These are phyloP conservation scores for Ophiobolus disseminans DNA, from an alignment of 2,329 filamentous ascomycete species.

Conservation along the genomic window DNA sequence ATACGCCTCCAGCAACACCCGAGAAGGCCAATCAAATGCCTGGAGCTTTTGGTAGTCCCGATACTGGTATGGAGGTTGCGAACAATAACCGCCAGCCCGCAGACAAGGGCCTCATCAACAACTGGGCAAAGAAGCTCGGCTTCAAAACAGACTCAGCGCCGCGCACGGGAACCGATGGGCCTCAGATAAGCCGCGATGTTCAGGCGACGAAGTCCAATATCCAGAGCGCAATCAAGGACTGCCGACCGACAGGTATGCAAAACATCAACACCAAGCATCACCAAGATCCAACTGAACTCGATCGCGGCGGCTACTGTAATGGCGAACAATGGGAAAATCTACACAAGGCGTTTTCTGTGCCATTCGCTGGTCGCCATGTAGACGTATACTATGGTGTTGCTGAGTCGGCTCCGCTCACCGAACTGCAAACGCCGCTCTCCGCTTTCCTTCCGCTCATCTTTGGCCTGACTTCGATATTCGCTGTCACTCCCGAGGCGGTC, in stretches of 20 bases:
- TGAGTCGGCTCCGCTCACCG: conserved; percentile 34
- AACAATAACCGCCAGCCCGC: conserved; percentile 29
- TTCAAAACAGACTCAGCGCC: conserved; percentile 38
- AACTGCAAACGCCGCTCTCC: conserved; percentile 34
- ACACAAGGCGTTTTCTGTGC: conserved; percentile 45
- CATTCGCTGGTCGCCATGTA: conserved; percentile 42
- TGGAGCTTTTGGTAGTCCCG: conserved; percentile 47
- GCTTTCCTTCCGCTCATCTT: conserved; percentile 46
- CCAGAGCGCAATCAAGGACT: conserved; percentile 47
- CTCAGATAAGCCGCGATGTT: conserved; percentile 45
- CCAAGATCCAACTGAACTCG: conserved; percentile 47
- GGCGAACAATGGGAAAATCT: conserved; percentile 48
- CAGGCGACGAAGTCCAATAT: conserved; percentile 46
- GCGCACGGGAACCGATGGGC: conserved; percentile 33
- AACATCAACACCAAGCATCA: conserved; percentile 45
- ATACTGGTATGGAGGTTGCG: conserved; percentile 37
- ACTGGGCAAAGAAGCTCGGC: conserved; percentile 48
- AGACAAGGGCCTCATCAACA: conserved; percentile 41
- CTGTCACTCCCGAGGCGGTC: conserved; percentile 70
- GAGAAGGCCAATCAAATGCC: conserved; percentile 44
- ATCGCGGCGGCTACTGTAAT: conserved; percentile 48
- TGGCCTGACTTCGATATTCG: conserved; percentile 61
- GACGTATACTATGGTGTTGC: conserved; percentile 46
- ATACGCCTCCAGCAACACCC: conserved; percentile 31
- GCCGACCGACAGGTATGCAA: conserved; percentile 41